Conservation (phyloP, 164 flowering plant species). For the Amborella trichopoda region DNA sequence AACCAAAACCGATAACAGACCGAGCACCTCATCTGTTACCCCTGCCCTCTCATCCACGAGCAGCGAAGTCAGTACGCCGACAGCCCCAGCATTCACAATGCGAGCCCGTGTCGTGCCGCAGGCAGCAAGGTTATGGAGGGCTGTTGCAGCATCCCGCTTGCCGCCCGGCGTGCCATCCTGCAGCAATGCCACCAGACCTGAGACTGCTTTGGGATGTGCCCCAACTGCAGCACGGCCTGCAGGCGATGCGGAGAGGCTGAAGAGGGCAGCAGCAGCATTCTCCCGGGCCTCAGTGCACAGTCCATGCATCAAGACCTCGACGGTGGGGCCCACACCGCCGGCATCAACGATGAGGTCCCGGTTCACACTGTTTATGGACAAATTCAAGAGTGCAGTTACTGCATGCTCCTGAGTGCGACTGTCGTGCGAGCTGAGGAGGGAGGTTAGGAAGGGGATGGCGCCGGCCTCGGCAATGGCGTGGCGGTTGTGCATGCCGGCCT, state of each 20-base stretch:
- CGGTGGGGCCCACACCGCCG: conserved; percentile 43
- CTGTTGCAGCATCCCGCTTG: conserved; percentile 71
- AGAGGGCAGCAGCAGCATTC: conserved; percentile 74
- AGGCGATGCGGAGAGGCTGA: conserved; percentile 57
- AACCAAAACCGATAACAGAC: conserved; percentile 34
- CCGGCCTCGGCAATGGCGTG: conserved; percentile 67
- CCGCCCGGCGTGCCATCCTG: conserved; percentile 55
- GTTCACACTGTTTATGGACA: conserved; percentile 56
- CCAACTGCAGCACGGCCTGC: conserved; percentile 58
- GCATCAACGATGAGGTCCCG: conserved; percentile 50
- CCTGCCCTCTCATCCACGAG: conserved; percentile 58
- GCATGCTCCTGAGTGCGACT: conserved; percentile 61
- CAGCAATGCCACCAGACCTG: conserved; percentile 38
- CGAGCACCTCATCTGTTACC: conserved; percentile 56
- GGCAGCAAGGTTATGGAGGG: conserved; percentile 47
- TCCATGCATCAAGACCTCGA: conserved; percentile 37
- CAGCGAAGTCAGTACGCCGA: conserved; percentile 41
- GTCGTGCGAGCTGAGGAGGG: conserved; percentile 38
- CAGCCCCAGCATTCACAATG: conserved; percentile 39
- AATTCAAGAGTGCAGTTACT: conserved; percentile 62
- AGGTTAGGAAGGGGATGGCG: conserved; percentile 62
- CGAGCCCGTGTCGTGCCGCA: conserved; percentile 33
- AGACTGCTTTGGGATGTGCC: conserved; percentile 39
- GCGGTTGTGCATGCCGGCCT: conserved; percentile 59
- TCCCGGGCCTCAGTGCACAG: conserved; percentile 68